These are phyloP conservation scores for Chrysosphaeria jannelii DNA, from an alignment of 2,329 filamentous ascomycete species.

Conservation along the genomic window DNA sequence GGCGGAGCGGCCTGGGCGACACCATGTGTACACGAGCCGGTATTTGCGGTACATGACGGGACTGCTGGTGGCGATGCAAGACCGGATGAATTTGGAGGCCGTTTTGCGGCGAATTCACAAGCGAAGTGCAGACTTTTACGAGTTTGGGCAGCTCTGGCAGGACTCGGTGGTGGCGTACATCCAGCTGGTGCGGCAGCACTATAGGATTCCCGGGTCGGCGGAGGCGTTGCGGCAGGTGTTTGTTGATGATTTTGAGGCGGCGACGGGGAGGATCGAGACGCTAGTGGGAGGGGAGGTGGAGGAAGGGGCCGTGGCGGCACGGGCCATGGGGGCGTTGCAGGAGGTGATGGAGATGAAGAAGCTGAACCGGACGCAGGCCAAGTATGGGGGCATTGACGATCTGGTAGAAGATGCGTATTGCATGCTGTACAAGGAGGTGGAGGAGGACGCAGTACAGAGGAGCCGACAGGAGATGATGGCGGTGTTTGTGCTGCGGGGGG, in stretches of 20 bases:
- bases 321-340: constrained; percentile 22
- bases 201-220: constrained; percentile 16
- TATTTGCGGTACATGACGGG: constrained; percentile 62
- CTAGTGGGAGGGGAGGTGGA: constrained; percentile 16
- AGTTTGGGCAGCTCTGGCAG: constrained; percentile 29
- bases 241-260: constrained; percentile 25
- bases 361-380: constrained; percentile 69
- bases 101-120: constrained; percentile 54
- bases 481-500: too few relatives aligned
- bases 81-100: constrained; percentile 46
- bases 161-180: constrained; percentile 22
- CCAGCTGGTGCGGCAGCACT: constrained; percentile 18
- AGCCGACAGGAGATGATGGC: too few relatives aligned
- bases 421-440: constrained; percentile 37
- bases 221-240: constrained; percentile 23
- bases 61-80: constrained; percentile 42
- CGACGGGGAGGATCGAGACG: constrained; percentile 21
- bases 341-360: constrained; percentile 29
- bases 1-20: constrained; percentile 50
- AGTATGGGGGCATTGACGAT: constrained; percentile 62
- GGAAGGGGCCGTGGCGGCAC: constrained; percentile 8
- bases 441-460: too few relatives aligned
- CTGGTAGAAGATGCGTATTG: constrained; percentile 80
- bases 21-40: constrained; percentile 72
- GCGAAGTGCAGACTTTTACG: constrained; percentile 46